phyloP scores from a whole-genome alignment of 164 flowering plant species.

The Echeveria elegans region DNA sequence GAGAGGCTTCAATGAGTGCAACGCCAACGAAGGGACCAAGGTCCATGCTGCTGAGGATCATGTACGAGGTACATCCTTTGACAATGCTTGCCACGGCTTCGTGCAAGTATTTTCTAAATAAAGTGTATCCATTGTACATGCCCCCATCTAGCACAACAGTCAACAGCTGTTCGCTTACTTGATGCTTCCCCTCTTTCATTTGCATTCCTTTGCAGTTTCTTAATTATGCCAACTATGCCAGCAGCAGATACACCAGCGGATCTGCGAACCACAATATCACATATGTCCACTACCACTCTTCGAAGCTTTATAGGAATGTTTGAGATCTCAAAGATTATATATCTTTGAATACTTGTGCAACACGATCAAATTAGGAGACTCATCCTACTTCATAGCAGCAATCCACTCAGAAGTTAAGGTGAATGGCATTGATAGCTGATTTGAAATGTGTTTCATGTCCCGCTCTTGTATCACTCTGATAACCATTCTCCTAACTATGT shows the following conservation, averaged over 20 bases:
- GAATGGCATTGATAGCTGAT: slow-evolving; percentile 44
- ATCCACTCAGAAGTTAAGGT: no score
- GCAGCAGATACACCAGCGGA: no score
- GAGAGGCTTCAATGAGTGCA: neutral
- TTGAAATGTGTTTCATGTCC: slow-evolving; percentile 45
- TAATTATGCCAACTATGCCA: slow-evolving; percentile 25
- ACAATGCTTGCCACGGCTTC: neutral
- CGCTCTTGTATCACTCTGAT: slow-evolving; percentile 63
- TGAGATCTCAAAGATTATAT: no score
- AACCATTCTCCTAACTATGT: slow-evolving; percentile 81
- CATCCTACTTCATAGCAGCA: no score
- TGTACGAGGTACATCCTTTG: neutral
- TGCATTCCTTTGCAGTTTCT: slow-evolving; percentile 69
- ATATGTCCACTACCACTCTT: no score
- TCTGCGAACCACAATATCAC: no score
- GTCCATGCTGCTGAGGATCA: neutral
- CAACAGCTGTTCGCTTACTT: slow-evolving; percentile 31
- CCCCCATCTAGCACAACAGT: neutral
- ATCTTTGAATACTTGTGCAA: no score
- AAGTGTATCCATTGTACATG: neutral
- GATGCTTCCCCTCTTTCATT: slow-evolving; percentile 40
- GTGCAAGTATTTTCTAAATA: slow-evolving; percentile 1
- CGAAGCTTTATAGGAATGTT: no score
- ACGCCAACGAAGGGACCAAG: neutral
- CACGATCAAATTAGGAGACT: no score